phyloP scores from a whole-genome alignment of 495 filamentous ascomycete genomes.

The Parathielavia hyrcaniae region DNA sequence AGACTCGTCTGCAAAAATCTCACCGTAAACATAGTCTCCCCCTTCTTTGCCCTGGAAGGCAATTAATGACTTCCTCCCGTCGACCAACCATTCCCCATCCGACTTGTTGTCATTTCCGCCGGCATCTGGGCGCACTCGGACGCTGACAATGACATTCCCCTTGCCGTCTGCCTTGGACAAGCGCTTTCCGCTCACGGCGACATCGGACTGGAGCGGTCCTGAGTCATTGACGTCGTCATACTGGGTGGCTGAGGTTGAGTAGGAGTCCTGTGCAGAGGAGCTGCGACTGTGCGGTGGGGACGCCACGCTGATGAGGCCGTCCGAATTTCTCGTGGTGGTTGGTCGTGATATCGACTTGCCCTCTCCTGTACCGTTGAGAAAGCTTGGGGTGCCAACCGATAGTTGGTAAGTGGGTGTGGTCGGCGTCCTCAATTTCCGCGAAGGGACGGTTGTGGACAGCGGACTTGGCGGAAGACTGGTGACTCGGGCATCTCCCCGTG shows the following conservation, averaged over 20 bases:
- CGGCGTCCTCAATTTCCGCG: constrained; percentile 38
- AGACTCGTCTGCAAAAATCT: constrained; percentile 22
- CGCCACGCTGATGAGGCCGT: constrained; percentile 61
- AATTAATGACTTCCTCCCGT: constrained; percentile 74
- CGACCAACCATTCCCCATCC: constrained; percentile 87
- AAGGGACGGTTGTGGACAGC: constrained; percentile 43
- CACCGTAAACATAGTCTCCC: constrained; percentile 90
- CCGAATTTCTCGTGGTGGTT: constrained; percentile 55
- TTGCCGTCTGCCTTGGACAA: constrained; percentile 60
- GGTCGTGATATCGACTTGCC: constrained; percentile 60
- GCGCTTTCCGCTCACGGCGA: constrained; percentile 38
- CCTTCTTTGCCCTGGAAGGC: constrained; percentile 81
- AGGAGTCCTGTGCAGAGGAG: constrained; percentile 84
- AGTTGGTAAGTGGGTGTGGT: constrained; percentile 35
- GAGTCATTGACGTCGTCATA: constrained; percentile 66
- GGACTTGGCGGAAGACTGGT: constrained; percentile 56
- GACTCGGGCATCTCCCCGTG: constrained; percentile 52
- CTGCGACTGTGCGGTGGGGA: constrained; percentile 83
- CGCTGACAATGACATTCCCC: constrained; percentile 94
- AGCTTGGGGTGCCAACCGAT: constrained; percentile 57
- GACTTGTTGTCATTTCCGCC: constrained; percentile 51
- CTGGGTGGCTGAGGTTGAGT: constrained; percentile 81
- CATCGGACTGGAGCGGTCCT: constrained; percentile 36
- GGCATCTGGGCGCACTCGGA: constrained; percentile 82
- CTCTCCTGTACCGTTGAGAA: constrained; percentile 74